Percentiles rank a stretch among this genome's conserved stretches.
Evolutionary conservation across 371 early-diverging fungal genomes (phyloP).

Genomic region (Globomyces sp.): DNA sequence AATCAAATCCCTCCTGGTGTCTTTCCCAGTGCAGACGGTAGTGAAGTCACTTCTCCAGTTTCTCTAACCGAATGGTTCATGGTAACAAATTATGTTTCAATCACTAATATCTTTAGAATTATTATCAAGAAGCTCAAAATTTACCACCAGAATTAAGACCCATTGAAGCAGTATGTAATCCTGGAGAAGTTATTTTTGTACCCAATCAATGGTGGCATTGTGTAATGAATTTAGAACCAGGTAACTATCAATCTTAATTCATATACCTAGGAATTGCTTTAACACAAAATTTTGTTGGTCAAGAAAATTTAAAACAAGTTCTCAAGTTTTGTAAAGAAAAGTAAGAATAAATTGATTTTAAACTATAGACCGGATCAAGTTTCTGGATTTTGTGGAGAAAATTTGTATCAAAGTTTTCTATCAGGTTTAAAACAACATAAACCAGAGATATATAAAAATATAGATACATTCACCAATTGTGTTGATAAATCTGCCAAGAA

Average conservation of each 20-base stretch:
- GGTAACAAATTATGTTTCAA: conserved; percentile 11
- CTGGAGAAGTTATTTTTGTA: conserved; percentile 67
- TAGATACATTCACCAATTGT: not conserved
- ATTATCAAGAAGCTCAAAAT: conserved; percentile 12
- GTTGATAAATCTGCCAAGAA: not conserved
- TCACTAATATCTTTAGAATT: conserved; percentile 28
- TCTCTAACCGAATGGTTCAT: conserved; percentile 66
- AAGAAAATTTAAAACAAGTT: conserved; percentile 52
- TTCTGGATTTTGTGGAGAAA: conserved; percentile 32
- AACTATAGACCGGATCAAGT: conserved; percentile 50
- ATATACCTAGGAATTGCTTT: conserved; percentile 47
- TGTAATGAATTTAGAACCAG: conserved; percentile 65
- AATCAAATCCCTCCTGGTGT: conserved; percentile 67
- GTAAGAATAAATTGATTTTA: not conserved
- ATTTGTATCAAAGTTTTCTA: conserved; percentile 21
- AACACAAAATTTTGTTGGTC: conserved; percentile 66
- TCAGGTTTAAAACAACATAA: not conserved
- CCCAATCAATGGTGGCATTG: conserved; percentile 70
- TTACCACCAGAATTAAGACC: conserved; percentile 27
- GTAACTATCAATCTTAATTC: conserved; percentile 1
- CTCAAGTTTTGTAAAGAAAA: conserved; percentile 54
- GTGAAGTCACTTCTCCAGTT: conserved; percentile 66
- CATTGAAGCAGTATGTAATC: conserved; percentile 58
- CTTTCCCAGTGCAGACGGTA: conserved; percentile 59
- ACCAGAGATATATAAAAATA: not conserved